These are phyloP conservation scores for Pugionium dolabratum DNA, from an alignment of 345 rosid species.

Conservation along the genomic window DNA sequence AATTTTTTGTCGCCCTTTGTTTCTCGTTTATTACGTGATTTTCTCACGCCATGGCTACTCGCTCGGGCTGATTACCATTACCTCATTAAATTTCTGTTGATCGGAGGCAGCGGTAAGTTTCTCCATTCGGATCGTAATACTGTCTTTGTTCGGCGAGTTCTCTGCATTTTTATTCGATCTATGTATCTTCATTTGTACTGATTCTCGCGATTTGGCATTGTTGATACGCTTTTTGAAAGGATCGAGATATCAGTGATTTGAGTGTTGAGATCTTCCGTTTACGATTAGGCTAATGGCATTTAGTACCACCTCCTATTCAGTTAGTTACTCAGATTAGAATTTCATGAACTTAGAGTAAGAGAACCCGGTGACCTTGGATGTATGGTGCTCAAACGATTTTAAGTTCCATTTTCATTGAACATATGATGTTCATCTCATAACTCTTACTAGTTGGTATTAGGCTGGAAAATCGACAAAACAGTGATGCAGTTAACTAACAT, in stretches of 20 bases:
- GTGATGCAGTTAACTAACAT: too few relatives aligned
- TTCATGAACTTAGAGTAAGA: background rate
- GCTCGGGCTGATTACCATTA: constrained; percentile 79
- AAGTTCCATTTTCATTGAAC: background rate
- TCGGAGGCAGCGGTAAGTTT: constrained; percentile 43
- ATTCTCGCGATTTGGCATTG: background rate
- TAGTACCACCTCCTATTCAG: background rate
- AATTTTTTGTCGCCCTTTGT: background rate
- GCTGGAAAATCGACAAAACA: too few relatives aligned
- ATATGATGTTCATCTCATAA: too few relatives aligned
- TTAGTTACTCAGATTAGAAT: constrained; percentile 3
- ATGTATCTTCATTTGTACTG: too few relatives aligned
- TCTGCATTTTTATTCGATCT: background rate
- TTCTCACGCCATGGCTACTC: constrained; percentile 56
- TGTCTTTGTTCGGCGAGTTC: background rate
- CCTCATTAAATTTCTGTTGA: constrained; percentile 67
- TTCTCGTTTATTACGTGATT: background rate
- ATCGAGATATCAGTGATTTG: background rate
- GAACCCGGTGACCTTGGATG: too few relatives aligned
- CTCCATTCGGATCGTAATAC: constrained; percentile 6
- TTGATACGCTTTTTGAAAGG: background rate
- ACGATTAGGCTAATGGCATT: background rate
- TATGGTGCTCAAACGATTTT: background rate
- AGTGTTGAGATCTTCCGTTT: constrained; percentile 1
- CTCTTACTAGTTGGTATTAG: too few relatives aligned